These are phyloP conservation scores for Jimgerdemannia lactiflua DNA, from an alignment of 192 early-diverging fungal species.

Conservation along the genomic window DNA sequence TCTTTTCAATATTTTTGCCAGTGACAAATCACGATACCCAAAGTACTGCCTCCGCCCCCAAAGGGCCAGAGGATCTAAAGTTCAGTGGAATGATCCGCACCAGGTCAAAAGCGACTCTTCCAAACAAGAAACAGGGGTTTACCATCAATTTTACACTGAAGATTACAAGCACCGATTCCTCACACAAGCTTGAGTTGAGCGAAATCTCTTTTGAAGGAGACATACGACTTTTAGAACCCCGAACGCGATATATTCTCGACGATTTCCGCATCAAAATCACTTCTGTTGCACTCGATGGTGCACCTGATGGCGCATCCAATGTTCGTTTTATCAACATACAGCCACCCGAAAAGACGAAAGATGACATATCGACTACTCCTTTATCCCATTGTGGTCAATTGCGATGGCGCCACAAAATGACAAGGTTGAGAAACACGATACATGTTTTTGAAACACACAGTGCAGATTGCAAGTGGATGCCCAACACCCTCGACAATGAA, in stretches of 20 bases:
- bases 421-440: no score
- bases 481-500: not conserved
- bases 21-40: not conserved
- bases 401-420: no score
- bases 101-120: not conserved
- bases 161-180: not conserved
- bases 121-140: not conserved
- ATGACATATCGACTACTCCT: not conserved
- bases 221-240: not conserved
- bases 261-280: not conserved
- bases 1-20: no score
- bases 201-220: not conserved
- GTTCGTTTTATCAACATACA: not conserved
- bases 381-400: no score
- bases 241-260: not conserved
- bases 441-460: no score
- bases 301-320: not conserved
- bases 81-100: not conserved
- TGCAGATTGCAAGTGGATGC: not conserved
- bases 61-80: not conserved
- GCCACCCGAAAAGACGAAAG: not conserved
- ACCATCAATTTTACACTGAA: not conserved
- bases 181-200: not conserved
- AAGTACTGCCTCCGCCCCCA: not conserved
- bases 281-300: not conserved